Conservation (phyloP, 352 stramenopile genomes). For the Lagenidium sp. region DNA sequence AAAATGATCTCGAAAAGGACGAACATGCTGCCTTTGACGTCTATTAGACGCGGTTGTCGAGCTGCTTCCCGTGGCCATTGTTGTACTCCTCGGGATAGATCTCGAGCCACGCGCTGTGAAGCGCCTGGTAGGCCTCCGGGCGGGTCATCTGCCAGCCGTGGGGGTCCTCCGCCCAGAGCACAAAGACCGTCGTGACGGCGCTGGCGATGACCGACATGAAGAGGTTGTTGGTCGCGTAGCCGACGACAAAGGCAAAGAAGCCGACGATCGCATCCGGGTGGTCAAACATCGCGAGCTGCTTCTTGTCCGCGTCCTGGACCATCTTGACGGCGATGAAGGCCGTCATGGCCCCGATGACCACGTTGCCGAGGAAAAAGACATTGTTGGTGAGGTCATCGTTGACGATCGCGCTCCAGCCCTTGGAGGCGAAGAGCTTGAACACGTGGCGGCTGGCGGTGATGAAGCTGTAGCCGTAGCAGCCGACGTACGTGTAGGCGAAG, state of each 20-base stretch:
- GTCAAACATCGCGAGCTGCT: constrained; percentile 45
- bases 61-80: constrained; percentile 62
- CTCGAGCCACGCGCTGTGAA: constrained; percentile 71
- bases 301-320: constrained; percentile 35
- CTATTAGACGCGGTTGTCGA: constrained; percentile 14
- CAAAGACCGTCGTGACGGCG: constrained; percentile 77
- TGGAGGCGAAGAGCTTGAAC: constrained; percentile 68
- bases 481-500: constrained; percentile 85
- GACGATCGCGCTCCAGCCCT: constrained; percentile 84
- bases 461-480: constrained; percentile 83
- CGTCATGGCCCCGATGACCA: constrained; percentile 62
- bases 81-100: constrained; percentile 84
- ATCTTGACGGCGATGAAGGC: constrained; percentile 55
- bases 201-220: constrained; percentile 71
- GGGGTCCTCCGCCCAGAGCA: constrained; percentile 79
- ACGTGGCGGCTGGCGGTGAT: constrained; percentile 65
- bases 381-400: constrained; percentile 85
- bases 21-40: too few species aligned
- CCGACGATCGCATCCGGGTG: constrained; percentile 56
- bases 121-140: constrained; percentile 52
- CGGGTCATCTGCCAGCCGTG: constrained; percentile 63
- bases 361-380: constrained; percentile 76
- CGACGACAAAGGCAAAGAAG: constrained; percentile 66
- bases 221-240: constrained; percentile 63
- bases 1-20: too few species aligned